Base-by-base conservation (phyloP, 106 monocot species). In the Platanthera zijinensis region DNA sequence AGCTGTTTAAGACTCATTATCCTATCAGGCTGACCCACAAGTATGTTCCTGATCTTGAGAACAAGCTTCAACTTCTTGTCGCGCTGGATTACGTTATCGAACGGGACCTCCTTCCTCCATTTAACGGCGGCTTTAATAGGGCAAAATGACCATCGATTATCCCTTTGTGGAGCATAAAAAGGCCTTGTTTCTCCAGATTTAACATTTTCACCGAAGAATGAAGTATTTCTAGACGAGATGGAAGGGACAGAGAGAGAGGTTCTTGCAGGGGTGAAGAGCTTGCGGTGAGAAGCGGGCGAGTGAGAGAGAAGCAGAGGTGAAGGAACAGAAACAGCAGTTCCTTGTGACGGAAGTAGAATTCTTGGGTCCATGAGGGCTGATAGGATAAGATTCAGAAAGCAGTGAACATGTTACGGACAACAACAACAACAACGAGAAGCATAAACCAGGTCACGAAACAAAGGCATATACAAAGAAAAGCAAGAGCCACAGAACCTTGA, bases 11-110 rank as follows among this genome's bases (percentile, higher is more conserved):
- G 89, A 69, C 80, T 91, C 97, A 97, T 97, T 15, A 92, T 82
- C 50, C 94, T 53, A 68, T 97, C 94, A 4, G 97, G 97, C 67
- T 97, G 91, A 74, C 73, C 82, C 64, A 94, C 94, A n/a, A 97
- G 89, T 53, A 97, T 97, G 74, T 80, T 88, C 69, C 94, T 84
- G 52, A 97, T 91, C 91, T 97, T 97, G 50, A 97, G 69, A 3
- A 94, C 91, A 11, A 97, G 85, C 75, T 92, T 97, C 68, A 97
- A 86, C 81, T 97, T 97, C 94, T 97, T 97, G 78, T 97, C 97
- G 5, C 89, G 84, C 75, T 97, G 91, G 79, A 97, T 97, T 1
- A 97, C 97, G 63, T 84, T 89, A 76, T 94, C 97, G 52, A 97
- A 91, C 8, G 97, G 89, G 45, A 83, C 7, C 85, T 97, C 93